phyloP scores from a whole-genome alignment of 805 yeast genomes.

The Wickerhamomyces alni region DNA sequence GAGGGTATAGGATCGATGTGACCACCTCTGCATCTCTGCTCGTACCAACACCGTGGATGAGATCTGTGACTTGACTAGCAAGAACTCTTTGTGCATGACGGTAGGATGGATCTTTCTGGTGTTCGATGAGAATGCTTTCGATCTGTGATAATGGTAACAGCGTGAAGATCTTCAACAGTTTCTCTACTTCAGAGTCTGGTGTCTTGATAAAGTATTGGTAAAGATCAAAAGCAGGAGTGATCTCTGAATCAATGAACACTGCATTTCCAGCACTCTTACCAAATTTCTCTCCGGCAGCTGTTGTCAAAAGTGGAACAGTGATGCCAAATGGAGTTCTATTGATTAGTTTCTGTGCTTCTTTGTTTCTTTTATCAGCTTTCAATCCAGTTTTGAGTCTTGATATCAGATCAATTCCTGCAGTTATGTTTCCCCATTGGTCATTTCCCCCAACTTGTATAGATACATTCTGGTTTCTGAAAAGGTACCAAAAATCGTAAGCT shows the following conservation, averaged over 20 bases:
- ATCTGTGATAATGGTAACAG: constrained; percentile 63
- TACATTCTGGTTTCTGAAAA: constrained; percentile 54
- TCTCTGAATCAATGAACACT: constrained; percentile 67
- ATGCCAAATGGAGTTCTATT: constrained; percentile 52
- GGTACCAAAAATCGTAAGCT: constrained; percentile 88
- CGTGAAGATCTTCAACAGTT: constrained; percentile 71
- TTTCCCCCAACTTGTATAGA: constrained; percentile 88
- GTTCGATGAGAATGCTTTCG: constrained; percentile 44
- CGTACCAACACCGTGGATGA: constrained; percentile 77
- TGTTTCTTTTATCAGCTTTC: constrained; percentile 16
- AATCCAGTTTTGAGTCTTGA: constrained; percentile 40
- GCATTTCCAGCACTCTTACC: constrained; percentile 98
- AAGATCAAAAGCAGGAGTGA: constrained; percentile 75
- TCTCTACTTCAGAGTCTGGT: constrained; percentile 68
- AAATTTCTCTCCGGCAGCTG: constrained; percentile 86
- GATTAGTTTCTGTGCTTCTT: constrained; percentile 10
- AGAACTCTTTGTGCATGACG: constrained; percentile 71
- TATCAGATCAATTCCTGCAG: constrained; percentile 90
- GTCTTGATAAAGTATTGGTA: constrained; percentile 82
- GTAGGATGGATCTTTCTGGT: constrained; percentile 50
- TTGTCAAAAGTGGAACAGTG: constrained; percentile 85
- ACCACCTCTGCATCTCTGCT: constrained; percentile 64
- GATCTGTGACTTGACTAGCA: constrained; percentile 81
- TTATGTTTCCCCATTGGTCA: constrained; percentile 98
- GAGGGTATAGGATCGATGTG: constrained; percentile 62